Conservation (phyloP, 164 flowering plant species). For the Malania oleifera region DNA sequence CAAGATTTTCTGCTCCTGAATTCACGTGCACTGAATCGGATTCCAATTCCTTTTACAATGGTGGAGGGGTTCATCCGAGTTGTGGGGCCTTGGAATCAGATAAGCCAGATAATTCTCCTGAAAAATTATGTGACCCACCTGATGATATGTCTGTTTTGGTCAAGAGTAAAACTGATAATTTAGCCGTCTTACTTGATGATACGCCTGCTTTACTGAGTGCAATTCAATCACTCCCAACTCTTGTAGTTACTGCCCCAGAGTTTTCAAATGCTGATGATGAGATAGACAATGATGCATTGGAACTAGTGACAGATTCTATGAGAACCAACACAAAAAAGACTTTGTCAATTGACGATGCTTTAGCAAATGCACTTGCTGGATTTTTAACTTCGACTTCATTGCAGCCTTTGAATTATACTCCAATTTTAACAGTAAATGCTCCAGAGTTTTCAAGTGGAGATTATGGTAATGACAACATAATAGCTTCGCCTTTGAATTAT, state of each 20-base stretch:
- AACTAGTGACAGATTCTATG: constrained; percentile 16
- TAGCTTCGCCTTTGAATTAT: constrained; percentile 15
- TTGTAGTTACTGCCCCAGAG: constrained; percentile 57
- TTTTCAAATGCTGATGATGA: constrained; percentile 49
- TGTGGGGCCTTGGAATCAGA: constrained; percentile 19
- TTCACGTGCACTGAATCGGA: constrained; percentile 39
- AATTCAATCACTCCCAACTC: constrained; percentile 31
- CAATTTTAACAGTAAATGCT: constrained; percentile 26
- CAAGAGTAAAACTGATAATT: neutral
- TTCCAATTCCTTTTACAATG: constrained; percentile 30
- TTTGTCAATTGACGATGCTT: constrained; percentile 70
- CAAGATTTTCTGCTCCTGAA: constrained; percentile 48
- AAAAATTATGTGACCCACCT: constrained; percentile 10
- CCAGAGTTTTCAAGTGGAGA: constrained; percentile 42
- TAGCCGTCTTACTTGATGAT: neutral
- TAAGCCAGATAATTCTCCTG: constrained; percentile 19
- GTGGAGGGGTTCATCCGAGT: constrained; percentile 16
- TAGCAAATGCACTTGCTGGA: constrained; percentile 75
- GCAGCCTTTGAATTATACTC: constrained; percentile 19
- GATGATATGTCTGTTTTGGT: constrained; percentile 20
- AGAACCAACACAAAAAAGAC: constrained; percentile 26
- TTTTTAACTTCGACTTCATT: constrained; percentile 37
- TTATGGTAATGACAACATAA: constrained; percentile 8
- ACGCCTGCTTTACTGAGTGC: neutral
- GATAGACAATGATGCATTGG: constrained; percentile 27